phyloP scores from a whole-genome alignment of 78 protist genomes.

The Polysphondylium violaceum region DNA sequence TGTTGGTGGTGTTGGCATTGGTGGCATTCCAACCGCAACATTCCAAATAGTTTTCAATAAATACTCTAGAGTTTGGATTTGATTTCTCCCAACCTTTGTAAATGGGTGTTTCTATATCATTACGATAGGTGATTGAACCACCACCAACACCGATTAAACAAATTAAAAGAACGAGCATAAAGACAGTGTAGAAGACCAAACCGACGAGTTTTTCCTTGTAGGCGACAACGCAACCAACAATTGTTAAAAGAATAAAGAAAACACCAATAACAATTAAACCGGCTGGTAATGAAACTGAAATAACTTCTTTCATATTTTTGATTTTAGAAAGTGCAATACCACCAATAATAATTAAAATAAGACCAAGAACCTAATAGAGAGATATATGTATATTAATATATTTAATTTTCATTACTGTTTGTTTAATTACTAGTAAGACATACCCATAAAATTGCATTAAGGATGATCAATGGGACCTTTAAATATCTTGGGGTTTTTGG shows the following conservation, averaged over 20 bases:
- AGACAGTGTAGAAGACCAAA: conserved; percentile 45
- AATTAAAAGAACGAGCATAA: conserved; percentile 54
- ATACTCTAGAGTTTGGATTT: neutral
- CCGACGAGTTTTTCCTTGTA: conserved; percentile 51
- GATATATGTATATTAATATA: neutral
- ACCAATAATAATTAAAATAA: conserved; percentile 48
- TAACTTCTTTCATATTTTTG: conserved; percentile 3
- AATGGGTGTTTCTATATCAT: neutral
- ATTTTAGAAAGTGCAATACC: conserved; percentile 16
- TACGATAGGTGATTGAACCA: conserved; percentile 49
- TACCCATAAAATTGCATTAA: conserved; percentile 73
- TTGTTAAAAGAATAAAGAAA: conserved; percentile 45
- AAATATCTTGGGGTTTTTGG: conserved; percentile 71
- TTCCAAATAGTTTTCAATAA: conserved; percentile 5
- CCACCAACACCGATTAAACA: conserved; percentile 71
- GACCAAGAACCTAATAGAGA: conserved; percentile 19
- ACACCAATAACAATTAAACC: conserved; percentile 62
- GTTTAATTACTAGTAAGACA: conserved; percentile 20
- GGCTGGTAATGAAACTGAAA: conserved; percentile 20
- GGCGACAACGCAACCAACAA: conserved; percentile 55
- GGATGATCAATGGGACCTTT: conserved; percentile 60
- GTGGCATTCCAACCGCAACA: conserved; percentile 22
- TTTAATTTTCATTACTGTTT: neutral
- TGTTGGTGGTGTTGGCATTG: neutral
- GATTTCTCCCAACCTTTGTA: conserved; percentile 1